Percentiles rank a stretch among this genome's conserved stretches.
Conservation (phyloP, 768 basidiomycete species). For the Lentinula raphanica region DNA sequence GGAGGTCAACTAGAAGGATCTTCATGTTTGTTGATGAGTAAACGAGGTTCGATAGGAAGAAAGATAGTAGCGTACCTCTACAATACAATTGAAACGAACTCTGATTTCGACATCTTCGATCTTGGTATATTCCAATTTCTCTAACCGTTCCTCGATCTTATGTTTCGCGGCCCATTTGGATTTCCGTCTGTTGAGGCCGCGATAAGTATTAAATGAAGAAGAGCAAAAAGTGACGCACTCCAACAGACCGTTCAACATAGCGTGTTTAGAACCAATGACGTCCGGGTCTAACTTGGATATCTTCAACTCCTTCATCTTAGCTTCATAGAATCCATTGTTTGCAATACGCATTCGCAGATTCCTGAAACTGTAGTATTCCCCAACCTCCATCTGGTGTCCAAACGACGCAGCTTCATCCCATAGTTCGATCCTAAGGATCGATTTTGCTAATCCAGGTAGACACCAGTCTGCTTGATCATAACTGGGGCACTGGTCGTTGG, state of each 20-base stretch:
- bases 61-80: constrained; percentile 39
- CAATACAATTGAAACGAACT: constrained; percentile 48
- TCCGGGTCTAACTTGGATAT: constrained; percentile 37
- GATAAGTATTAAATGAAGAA: not conserved
- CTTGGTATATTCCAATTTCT: constrained; percentile 38
- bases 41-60: not conserved
- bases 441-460: constrained; percentile 35
- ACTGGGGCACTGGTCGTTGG: constrained; percentile 27
- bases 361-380: constrained; percentile 46
- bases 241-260: constrained; percentile 43
- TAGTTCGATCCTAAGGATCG: constrained; percentile 50
- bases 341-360: constrained; percentile 45
- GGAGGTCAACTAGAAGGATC: not conserved
- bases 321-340: constrained; percentile 41
- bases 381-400: constrained; percentile 39
- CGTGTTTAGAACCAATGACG: constrained; percentile 20
- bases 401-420: constrained; percentile 47
- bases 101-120: constrained; percentile 41
- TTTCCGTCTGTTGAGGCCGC: constrained; percentile 43
- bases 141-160: constrained; percentile 18
- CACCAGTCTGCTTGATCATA: constrained; percentile 38
- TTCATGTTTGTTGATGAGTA: not conserved
- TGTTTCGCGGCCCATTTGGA: constrained; percentile 31
- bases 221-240: constrained; percentile 32
- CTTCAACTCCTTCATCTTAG: constrained; percentile 46